Percentiles rank a stretch among this genome's conserved stretches.
These are phyloP conservation scores for Fusarium oligoseptatum DNA, from an alignment of 2,329 filamentous ascomycete genomes.

Conservation along the genomic window DNA sequence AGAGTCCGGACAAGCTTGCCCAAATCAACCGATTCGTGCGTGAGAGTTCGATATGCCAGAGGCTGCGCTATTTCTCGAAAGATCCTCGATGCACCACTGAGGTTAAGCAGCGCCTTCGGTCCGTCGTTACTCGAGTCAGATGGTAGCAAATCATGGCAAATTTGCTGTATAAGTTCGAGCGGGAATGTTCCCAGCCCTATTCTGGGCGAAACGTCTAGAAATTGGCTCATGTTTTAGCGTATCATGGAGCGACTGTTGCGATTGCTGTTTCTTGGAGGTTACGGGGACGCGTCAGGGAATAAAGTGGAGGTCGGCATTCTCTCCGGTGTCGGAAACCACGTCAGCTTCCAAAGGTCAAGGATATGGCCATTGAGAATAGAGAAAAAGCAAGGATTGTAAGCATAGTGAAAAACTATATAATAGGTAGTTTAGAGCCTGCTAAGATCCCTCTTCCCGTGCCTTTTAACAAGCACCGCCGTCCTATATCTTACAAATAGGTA, in stretches of 20 bases:
- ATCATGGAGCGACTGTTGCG: neutral
- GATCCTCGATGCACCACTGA: neutral
- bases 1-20: neutral
- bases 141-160: neutral
- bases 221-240: neutral
- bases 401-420: too few species aligned
- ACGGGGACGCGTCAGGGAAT: neutral
- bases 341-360: too few species aligned
- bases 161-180: neutral
- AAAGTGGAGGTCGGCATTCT: neutral
- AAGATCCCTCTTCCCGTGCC: too few species aligned
- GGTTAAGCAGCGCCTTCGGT: neutral
- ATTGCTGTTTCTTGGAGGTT: neutral
- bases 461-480: too few species aligned
- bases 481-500: too few species aligned
- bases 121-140: neutral
- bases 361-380: too few species aligned
- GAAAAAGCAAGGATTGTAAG: too few species aligned
- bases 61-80: constrained; percentile 7
- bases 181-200: neutral
- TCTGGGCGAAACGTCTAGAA: neutral
- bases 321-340: neutral
- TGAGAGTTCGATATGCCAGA: constrained; percentile 2
- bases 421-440: too few species aligned
- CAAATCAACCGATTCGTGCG: neutral